Base-by-base conservation (phyloP, 2,329 filamentous ascomycete species). In the Sodiomyces alkalinus region DNA sequence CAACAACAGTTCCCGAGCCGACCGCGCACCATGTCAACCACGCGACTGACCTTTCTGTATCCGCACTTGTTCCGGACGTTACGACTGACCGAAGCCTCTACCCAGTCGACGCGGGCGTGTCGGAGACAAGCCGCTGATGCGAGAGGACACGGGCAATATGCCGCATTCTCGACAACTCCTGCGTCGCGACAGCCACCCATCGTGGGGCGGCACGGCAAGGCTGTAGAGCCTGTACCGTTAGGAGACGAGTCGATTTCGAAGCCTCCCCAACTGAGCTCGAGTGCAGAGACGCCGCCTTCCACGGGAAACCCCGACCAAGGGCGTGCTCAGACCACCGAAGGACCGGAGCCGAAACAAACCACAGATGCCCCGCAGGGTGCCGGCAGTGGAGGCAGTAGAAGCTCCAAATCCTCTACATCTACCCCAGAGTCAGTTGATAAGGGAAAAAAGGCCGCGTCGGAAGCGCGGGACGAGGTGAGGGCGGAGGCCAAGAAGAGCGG, bases 11-110 rank as follows among this genome's bases (percentile, higher is more conserved):
- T n/a, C n/a, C n/a, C n/a, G n/a, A n/a, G n/a, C n/a, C n/a, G n/a
- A n/a, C n/a, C 17, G 13, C 20, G 14, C 29, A 48, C 42, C 35
- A 81, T 81, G 71, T 62, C 74, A 37, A 60, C 66, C 15, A 56
- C 60, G 34, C 63, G 75, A 42, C 57, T 81, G 34, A 68, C 69
- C 11, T 80, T 80, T 43, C 58, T 81, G 12, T 80, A 79, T 40
- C 74, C 77, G 25, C 70, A 73, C 39, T 51, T 80, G 30, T 68
- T 76, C 49, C 69, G 73, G 30, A 58, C 62, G 11, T 48, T 62
- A 37, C 58, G 62, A 37, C 40, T 47, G 36, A 44, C 50, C 50
- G 45, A 69, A 51, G 46, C 58, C 52, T 46, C 55, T 40, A 14
- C 22, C 49, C 56, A 32, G 25, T 43, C 37, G 10, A 50, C 62